Evolutionary conservation across 2,329 filamentous ascomycete genomes (phyloP).

Genomic region (Zasmidium angulare): DNA sequence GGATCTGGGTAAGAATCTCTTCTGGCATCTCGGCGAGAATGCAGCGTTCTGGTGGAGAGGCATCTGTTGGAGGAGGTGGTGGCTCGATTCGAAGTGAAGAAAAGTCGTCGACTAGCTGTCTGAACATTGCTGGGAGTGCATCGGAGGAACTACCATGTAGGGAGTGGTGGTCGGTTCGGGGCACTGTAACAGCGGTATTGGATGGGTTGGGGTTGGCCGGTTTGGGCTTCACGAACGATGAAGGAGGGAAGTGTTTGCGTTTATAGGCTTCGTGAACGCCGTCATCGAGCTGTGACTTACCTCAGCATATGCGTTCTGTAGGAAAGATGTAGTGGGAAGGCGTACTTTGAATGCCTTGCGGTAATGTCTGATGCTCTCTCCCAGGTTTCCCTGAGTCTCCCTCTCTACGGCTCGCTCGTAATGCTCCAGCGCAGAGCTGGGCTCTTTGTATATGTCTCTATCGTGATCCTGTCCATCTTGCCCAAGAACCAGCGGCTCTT

Average conservation of each 20-base stretch:
- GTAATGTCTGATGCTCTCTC: constrained; percentile 85
- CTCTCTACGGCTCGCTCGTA: constrained; percentile 90
- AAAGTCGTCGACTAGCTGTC: constrained; percentile 74
- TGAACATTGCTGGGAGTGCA: constrained; percentile 53
- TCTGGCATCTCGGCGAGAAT: constrained; percentile 75
- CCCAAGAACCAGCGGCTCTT: constrained; percentile 44
- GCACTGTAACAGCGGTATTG: constrained; percentile 53
- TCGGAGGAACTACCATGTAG: constrained; percentile 36
- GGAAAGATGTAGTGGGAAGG: constrained; percentile 8
- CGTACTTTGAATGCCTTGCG: constrained; percentile 82
- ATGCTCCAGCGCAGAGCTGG: constrained; percentile 80
- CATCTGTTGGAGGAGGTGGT: constrained; percentile 67
- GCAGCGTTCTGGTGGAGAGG: constrained; percentile 71
- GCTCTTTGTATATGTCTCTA: constrained; percentile 47
- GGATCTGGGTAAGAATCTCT: constrained; percentile 79
- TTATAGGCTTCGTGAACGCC: constrained; percentile 83
- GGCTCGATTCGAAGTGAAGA: constrained; percentile 67
- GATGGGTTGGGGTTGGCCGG: constrained; percentile 34
- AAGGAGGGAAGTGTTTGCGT: constrained; percentile 82
- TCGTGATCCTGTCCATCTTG: constrained; percentile 40
- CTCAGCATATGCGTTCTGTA: constrained; percentile 27
- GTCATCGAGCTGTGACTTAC: constrained; percentile 67
- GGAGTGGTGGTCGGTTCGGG: constrained; percentile 58
- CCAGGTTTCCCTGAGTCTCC: constrained; percentile 79
- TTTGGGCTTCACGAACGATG: constrained; percentile 53